These are phyloP conservation scores for Parmelia sp. DNA, from an alignment of 495 filamentous ascomycete genomes.

Conservation along the genomic window DNA sequence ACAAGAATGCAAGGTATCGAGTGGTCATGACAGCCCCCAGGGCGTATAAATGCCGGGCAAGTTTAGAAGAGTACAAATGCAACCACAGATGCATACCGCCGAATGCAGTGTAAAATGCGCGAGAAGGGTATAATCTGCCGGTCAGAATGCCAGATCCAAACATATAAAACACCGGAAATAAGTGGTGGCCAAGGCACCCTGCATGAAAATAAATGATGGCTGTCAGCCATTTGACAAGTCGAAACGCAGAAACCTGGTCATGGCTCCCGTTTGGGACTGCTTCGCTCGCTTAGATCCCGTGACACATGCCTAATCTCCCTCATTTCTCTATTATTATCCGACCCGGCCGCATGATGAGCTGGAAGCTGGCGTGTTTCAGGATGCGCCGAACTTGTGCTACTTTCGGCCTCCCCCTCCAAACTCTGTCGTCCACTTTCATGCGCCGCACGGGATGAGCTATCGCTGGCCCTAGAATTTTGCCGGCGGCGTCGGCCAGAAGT, in stretches of 20 bases:
- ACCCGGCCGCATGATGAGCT: conserved; percentile 22
- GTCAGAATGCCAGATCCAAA: conserved; percentile 14
- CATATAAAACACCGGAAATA: neutral
- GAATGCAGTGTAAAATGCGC: conserved; percentile 12
- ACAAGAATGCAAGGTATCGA: conserved; percentile 7
- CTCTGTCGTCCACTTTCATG: conserved; percentile 27
- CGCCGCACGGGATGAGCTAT: conserved; percentile 40
- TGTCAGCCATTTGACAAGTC: neutral
- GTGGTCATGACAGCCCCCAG: neutral
- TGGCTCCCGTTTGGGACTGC: conserved; percentile 27
- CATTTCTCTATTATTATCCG: conserved; percentile 19
- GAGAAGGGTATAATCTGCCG: conserved; percentile 10
- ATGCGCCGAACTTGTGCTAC: conserved; percentile 29
- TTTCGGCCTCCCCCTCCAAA: conserved; percentile 28
- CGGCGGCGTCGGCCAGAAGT: conserved; percentile 54
- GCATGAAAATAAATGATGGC: neutral
- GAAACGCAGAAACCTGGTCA: neutral
- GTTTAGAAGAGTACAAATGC: neutral
- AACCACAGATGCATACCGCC: conserved; percentile 8
- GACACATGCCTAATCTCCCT: conserved; percentile 22
- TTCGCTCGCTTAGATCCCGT: conserved; percentile 24
- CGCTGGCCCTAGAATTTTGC: conserved; percentile 65
- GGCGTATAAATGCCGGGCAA: neutral
- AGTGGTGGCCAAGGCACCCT: neutral
- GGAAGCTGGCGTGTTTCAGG: conserved; percentile 28